Base-by-base conservation (phyloP, 352 stramenopile genomes). In the Globisporangium splendens region DNA sequence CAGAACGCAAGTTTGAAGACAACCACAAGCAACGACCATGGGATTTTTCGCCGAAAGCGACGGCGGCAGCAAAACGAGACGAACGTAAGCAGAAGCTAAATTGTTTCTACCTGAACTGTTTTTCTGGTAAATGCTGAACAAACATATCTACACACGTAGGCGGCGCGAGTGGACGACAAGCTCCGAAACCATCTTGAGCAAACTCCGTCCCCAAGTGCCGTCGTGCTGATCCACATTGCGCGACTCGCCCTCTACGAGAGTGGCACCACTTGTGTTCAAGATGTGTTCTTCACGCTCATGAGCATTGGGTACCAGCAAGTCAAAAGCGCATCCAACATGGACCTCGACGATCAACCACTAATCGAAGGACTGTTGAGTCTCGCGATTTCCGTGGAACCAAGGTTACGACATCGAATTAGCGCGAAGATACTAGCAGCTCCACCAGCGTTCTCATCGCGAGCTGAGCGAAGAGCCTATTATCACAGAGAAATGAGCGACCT, bases 271-370 rank as follows among this genome's bases (percentile, higher is more conserved):
- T 8, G 22, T n/a, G 41, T 55, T 7, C 33, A 64, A 1, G 66
- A 77, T 53, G 28, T 69, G 2, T 59, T 61, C 17, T 81, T 87
- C 43, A 69, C 53, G 18, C 46, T 84, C 7, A 17, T 81, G 20
- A 59, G 39, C 14, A 70, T 71, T 24, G 54, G 77, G 38, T 61
- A 75, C 24, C 68, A 81, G 31, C 68, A 77, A 21, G n/a, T 72
- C 1, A 18, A 46, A n/a, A 55, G 20, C 1, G 2, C 22, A 17
- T 33, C 55, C 24, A 5, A 31, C 24, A 31, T 31, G 24, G 5
- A 6, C 5, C 5, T 31, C 24, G 24, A 31, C 5, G 33, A 61
- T 8, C 31, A 17, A 28, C 38, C 62, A 44, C 53, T 75, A 15
- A 43, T 74, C n/a, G 52, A 76, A 53, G 14, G 61, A 24, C 18